Evolutionary conservation across 371 early-diverging fungal genomes (phyloP).

Genomic region (Mortierella sp.): DNA sequence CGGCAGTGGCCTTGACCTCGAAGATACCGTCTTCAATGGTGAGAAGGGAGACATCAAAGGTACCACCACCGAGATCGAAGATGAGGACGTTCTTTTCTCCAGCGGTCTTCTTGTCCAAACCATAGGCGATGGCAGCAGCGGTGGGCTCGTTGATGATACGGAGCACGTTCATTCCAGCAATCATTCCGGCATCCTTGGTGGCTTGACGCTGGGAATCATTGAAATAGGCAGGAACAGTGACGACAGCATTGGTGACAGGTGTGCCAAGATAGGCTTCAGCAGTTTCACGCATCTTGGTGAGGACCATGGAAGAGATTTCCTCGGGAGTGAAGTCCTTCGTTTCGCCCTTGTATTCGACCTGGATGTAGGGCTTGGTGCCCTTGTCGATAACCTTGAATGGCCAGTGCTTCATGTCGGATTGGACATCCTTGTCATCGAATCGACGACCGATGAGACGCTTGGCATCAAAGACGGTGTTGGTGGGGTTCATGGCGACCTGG

Average conservation of each 20-base stretch:
- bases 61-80: slow-evolving; percentile 98
- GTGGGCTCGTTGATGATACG: slow-evolving; percentile 99
- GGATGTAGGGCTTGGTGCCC: slow-evolving; percentile 84
- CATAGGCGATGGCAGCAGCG: slow-evolving; percentile 98
- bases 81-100: slow-evolving; percentile 93
- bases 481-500: slow-evolving; percentile 89
- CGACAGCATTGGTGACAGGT: slow-evolving; percentile 90
- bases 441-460: slow-evolving; percentile 98
- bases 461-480: slow-evolving; percentile 95
- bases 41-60: slow-evolving; percentile 96
- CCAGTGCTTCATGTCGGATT: slow-evolving; percentile 95
- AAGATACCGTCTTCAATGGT: slow-evolving; percentile 95
- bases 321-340: slow-evolving; percentile 94
- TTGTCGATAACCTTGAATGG: slow-evolving; percentile 88
- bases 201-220: slow-evolving; percentile 97
- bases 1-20: slow-evolving; percentile 95
- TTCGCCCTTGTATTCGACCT: slow-evolving; percentile 89
- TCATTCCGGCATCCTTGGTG: slow-evolving; percentile 97
- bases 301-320: slow-evolving; percentile 96
- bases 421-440: slow-evolving; percentile 87
- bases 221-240: slow-evolving; percentile 98
- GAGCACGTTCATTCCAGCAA: slow-evolving; percentile 95
- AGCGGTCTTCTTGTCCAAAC: slow-evolving; percentile 85
- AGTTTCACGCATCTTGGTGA: slow-evolving; percentile 96
- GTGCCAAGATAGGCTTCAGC: slow-evolving; percentile 96